Conservation (phyloP, 163 green algal genomes). For the Chlorella variabilis region DNA sequence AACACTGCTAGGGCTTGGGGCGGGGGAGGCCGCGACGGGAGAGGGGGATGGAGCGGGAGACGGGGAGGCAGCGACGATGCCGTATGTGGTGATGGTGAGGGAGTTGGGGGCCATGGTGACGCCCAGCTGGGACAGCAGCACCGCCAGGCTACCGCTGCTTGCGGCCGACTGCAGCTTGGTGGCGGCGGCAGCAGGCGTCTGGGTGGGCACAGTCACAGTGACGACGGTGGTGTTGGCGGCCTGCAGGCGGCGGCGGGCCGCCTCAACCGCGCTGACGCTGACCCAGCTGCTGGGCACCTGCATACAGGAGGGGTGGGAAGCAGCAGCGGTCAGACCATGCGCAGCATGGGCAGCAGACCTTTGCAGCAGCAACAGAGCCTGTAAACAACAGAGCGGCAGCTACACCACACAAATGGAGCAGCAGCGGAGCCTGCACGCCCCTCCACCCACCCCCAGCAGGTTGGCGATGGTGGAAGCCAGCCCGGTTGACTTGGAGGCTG, state of each 20-base stretch:
- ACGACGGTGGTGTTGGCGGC: neutral
- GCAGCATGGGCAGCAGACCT: no score
- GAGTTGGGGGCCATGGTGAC: slow-evolving; percentile 3
- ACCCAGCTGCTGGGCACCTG: neutral
- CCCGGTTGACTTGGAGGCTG: neutral
- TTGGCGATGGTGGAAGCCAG: neutral
- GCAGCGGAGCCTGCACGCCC: no score
- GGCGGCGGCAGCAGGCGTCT: neutral
- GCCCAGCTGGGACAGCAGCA: neutral
- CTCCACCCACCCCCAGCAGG: slow-evolving; percentile 12
- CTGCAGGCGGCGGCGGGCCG: slow-evolving; percentile 10
- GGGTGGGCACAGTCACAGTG: neutral
- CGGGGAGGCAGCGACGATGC: no score
- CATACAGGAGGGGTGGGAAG: no score
- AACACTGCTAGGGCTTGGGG: neutral
- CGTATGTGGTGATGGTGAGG: neutral
- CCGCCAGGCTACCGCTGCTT: neutral
- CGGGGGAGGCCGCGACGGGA: neutral
- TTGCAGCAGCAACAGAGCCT: no score
- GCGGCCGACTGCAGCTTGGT: slow-evolving; percentile 6
- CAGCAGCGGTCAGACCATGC: no score
- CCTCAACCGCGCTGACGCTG: neutral
- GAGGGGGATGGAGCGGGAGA: neutral
- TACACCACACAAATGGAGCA: no score
- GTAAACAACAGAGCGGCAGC: no score